A percentile compares a stretch with the other conserved stretches of the same genome.
phyloP scores from a whole-genome alignment of 208 protist genomes.

The Crithidia fasciculata region DNA sequence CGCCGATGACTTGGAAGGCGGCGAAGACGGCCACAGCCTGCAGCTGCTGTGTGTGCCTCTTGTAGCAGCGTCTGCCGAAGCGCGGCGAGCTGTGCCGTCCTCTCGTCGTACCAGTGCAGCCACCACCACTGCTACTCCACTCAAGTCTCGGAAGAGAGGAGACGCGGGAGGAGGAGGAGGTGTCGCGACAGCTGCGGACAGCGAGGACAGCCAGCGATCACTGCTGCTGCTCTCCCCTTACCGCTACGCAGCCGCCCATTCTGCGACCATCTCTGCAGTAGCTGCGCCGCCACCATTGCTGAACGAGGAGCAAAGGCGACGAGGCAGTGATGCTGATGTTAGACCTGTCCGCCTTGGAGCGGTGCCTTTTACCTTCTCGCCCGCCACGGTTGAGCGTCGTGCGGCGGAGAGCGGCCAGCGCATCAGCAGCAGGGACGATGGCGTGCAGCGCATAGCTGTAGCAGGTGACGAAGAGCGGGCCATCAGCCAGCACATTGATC shows the following conservation, averaged over 20 bases:
- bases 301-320: neutral
- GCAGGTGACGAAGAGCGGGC: neutral
- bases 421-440: neutral
- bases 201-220: neutral
- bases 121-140: too few species aligned
- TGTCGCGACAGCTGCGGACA: neutral
- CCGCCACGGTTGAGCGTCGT: neutral
- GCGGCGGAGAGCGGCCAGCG: neutral
- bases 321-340: neutral
- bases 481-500: conserved; percentile 22
- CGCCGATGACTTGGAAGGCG: neutral
- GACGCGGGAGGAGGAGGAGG: neutral
- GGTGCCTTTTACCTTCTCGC: conserved; percentile 18
- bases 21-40: neutral
- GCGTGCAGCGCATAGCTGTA: too few species aligned
- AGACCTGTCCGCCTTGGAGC: conserved; percentile 6
- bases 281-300: neutral
- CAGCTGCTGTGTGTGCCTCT: conserved; percentile 29
- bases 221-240: conserved; percentile 11
- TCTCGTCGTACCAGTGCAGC: neutral
- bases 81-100: neutral
- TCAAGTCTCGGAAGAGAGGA: neutral
- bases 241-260: neutral
- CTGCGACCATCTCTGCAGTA: neutral
- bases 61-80: neutral